A percentile compares a stretch with the other conserved stretches of the same genome.
These are phyloP conservation scores for Triticum dicoccoides DNA, from an alignment of 176 grass and related monocot species.

Conservation along the genomic window DNA sequence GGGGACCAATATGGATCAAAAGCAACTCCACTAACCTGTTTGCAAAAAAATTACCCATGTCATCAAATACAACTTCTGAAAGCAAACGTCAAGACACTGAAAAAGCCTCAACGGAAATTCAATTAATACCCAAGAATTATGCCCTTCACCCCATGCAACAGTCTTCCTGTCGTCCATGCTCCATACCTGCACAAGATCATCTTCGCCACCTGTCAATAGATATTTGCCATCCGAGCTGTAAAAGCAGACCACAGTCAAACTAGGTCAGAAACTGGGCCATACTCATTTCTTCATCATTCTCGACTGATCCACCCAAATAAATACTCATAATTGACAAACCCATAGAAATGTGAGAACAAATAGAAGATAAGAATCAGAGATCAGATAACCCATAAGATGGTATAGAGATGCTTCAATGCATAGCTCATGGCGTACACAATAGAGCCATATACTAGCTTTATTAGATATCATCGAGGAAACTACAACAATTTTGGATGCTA, in stretches of 20 bases:
- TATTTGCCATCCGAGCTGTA: slow-evolving; percentile 91
- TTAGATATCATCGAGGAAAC: not conserved
- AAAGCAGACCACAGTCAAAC: slow-evolving; percentile 3
- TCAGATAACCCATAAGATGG: not conserved
- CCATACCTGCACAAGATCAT: slow-evolving; percentile 98
- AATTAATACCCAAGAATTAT: slow-evolving; percentile 94
- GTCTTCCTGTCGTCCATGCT: slow-evolving; percentile 89
- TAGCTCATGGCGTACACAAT: slow-evolving; percentile 9
- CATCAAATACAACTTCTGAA: slow-evolving; percentile 11
- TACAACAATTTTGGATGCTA: not conserved
- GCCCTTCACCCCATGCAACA: slow-evolving; percentile 93
- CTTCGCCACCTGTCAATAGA: slow-evolving; percentile 93
- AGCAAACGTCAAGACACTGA: not conserved
- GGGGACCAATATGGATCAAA: slow-evolving; percentile 97
- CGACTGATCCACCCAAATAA: not conserved
- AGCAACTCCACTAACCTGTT: slow-evolving; percentile 90
- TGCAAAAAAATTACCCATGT: slow-evolving; percentile 17
- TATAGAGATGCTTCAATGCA: not conserved
- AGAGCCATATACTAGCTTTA: not conserved
- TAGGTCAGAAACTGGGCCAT: slow-evolving; percentile 18
- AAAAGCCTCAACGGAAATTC: slow-evolving; percentile 9
- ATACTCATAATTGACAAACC: not conserved
- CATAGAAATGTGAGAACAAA: slow-evolving; percentile 18
- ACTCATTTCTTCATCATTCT: slow-evolving; percentile 4
- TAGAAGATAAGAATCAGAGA: not conserved